phyloP scores from a whole-genome alignment of 192 early-diverging fungal genomes.

The Backusella psychrophila region DNA sequence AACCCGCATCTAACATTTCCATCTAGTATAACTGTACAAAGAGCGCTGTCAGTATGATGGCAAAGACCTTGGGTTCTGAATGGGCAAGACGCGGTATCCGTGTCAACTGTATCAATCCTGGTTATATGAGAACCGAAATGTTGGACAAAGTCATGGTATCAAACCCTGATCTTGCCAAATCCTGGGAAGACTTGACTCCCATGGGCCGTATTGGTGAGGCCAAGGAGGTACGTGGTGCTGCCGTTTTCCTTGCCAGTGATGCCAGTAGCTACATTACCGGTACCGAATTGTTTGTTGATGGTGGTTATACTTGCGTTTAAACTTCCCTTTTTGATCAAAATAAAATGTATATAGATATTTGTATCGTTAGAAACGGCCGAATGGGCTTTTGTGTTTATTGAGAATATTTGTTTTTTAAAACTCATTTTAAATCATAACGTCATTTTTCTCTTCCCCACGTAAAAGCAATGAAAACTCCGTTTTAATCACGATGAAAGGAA shows the following conservation, averaged over 20 bases:
- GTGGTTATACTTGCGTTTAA: slow-evolving; percentile 36
- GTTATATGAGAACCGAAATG: slow-evolving; percentile 27
- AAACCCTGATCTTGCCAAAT: neutral
- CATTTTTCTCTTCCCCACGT: no score
- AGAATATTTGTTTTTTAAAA: no score
- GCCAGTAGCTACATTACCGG: slow-evolving; percentile 36
- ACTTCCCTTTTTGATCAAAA: no score
- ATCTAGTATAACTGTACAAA: slow-evolving; percentile 32
- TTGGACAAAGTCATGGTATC: neutral
- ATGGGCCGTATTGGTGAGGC: slow-evolving; percentile 35
- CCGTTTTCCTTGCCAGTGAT: slow-evolving; percentile 32
- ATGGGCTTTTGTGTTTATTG: no score
- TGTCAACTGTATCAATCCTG: slow-evolving; percentile 30
- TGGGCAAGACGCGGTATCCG: slow-evolving; percentile 32
- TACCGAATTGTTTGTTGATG: slow-evolving; percentile 34
- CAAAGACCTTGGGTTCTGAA: slow-evolving; percentile 28
- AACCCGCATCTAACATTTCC: no score
- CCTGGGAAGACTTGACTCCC: slow-evolving; percentile 26
- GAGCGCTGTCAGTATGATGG: slow-evolving; percentile 27
- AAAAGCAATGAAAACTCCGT: no score
- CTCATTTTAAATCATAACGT: no score
- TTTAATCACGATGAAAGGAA: no score
- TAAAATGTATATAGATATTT: no score
- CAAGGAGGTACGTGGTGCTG: slow-evolving; percentile 28
- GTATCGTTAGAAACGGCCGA: no score